phyloP scores from a whole-genome alignment of 768 basidiomycete species.

The Mycena capillaripes region DNA sequence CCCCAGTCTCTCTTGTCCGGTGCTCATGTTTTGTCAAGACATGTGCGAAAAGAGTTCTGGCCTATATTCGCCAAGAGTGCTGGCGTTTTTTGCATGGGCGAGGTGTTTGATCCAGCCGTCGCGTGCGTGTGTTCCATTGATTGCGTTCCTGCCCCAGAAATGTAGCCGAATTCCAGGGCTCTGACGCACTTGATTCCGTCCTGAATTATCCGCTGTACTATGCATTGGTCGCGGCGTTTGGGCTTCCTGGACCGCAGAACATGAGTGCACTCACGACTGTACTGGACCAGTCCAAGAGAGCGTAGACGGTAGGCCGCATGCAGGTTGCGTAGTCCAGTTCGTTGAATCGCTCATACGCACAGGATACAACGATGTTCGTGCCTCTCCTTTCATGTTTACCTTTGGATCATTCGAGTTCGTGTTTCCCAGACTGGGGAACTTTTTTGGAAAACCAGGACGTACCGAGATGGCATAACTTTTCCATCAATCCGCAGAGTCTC shows the following conservation, averaged over 20 bases:
- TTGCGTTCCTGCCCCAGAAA: slow-evolving; percentile 50
- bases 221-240: slow-evolving; percentile 74
- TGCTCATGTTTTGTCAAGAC: slow-evolving; percentile 56
- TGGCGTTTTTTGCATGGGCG: slow-evolving; percentile 89
- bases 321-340: slow-evolving; percentile 4
- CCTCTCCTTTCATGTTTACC: no score
- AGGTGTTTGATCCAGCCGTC: slow-evolving; percentile 73
- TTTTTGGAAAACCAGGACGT: slow-evolving; percentile 88
- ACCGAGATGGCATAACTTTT: slow-evolving; percentile 79
- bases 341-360: not conserved
- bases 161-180: slow-evolving; percentile 72
- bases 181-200: slow-evolving; percentile 73
- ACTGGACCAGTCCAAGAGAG: slow-evolving; percentile 65
- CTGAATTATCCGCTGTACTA: slow-evolving; percentile 81
- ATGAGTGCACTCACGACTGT: slow-evolving; percentile 67
- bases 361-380: slow-evolving; percentile 45
- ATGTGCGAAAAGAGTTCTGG: slow-evolving; percentile 85
- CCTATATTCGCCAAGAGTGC: slow-evolving; percentile 79
- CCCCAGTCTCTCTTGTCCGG: slow-evolving; percentile 22
- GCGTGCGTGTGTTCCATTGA: slow-evolving; percentile 50
- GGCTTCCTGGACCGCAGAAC: slow-evolving; percentile 78
- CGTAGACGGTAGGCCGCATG: slow-evolving; percentile 57
- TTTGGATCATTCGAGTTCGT: no score
- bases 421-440: slow-evolving; percentile 58
- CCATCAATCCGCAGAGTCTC: slow-evolving; percentile 80